These are phyloP conservation scores for Scalesia atractyloides DNA, from an alignment of 129 eudicot species.

Conservation along the genomic window DNA sequence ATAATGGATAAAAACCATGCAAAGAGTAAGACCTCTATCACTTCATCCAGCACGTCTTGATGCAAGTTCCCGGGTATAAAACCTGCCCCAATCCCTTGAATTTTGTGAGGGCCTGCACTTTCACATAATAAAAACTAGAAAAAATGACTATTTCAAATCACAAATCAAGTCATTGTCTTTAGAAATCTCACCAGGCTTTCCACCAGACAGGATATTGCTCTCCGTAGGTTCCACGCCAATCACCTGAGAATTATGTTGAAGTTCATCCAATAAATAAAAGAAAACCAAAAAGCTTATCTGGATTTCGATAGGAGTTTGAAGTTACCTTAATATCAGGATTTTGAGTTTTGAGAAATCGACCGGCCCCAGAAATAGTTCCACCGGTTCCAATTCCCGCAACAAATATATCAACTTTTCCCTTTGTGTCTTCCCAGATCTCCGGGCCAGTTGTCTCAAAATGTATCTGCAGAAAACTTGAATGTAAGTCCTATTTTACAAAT, in stretches of 20 bases:
- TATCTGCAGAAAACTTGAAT: slow-evolving; percentile 49
- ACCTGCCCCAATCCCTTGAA: slow-evolving; percentile 99
- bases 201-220: slow-evolving; percentile 94
- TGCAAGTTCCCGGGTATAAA: slow-evolving; percentile 87
- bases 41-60: slow-evolving; percentile 89
- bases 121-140: slow-evolving; percentile 51
- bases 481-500: slow-evolving; percentile 5
- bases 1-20: neutral
- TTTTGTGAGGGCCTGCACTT: slow-evolving; percentile 99
- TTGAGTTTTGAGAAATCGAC: slow-evolving; percentile 69
- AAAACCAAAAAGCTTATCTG: neutral
- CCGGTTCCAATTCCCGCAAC: slow-evolving; percentile 99
- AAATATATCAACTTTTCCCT: slow-evolving; percentile 91
- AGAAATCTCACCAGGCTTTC: slow-evolving; percentile 87
- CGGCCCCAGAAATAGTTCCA: slow-evolving; percentile 93
- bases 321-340: slow-evolving; percentile 78
- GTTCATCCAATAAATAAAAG: neutral
- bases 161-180: neutral
- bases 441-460: slow-evolving; percentile 99
- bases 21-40: slow-evolving; percentile 67
- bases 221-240: slow-evolving; percentile 95
- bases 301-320: neutral
- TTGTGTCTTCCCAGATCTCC: slow-evolving; percentile 99
- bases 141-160: slow-evolving; percentile 24
- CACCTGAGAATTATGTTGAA: slow-evolving; percentile 48